Base-by-base conservation (phyloP, 2,329 filamentous ascomycete genomes). In the Coniochaeta sp. region DNA sequence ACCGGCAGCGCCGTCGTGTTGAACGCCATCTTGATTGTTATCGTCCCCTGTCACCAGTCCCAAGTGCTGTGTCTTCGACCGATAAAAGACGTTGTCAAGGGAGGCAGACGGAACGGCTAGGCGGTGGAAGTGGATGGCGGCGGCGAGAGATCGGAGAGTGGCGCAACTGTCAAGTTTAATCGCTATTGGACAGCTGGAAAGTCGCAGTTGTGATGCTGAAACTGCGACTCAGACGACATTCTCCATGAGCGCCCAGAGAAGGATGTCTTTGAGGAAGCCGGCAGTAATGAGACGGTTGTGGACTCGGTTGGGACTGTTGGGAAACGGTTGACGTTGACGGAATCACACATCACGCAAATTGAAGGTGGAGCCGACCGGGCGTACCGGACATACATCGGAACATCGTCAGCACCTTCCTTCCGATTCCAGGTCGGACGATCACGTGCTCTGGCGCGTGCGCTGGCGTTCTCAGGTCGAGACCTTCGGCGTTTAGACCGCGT, bases 1-100 rank as follows among this genome's bases (percentile, higher is more conserved):
- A 69, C 67, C 61, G 67, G 67, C 64, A 69, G 56, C 63, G 67
- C 67, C 64, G 67, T 67, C 62, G 67, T 63, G 64, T 69, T 66
- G 65, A 68, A 67, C 62, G 66, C 67, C 67, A 69, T 69, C 28
- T 62, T 58, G 56, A 34, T 24, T 17, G n/a, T 12, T 57, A 36
- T 7, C 24, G 47, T 52, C 26, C 47, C 47, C 47, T 4, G 31
- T 17, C 6, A 31, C 22, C 14, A 52, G 22, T 31, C 22, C 2
- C 9, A 52, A 16, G 47, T 47, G 43, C 5, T 11, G 3, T 47
- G 9, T 47, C 43, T 47, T 14, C 43, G 12, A 12, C 43, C 19
- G 9, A 22, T 3, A 24, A n/a, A 47, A 24, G 22, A 47, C 24
- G 43, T 22, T 43, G 43, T 24, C 24, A 24, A 31, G 12, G 22